These are phyloP conservation scores for Beauveria sp. DNA, from an alignment of 2,329 filamentous ascomycete genomes.

Conservation along the genomic window DNA sequence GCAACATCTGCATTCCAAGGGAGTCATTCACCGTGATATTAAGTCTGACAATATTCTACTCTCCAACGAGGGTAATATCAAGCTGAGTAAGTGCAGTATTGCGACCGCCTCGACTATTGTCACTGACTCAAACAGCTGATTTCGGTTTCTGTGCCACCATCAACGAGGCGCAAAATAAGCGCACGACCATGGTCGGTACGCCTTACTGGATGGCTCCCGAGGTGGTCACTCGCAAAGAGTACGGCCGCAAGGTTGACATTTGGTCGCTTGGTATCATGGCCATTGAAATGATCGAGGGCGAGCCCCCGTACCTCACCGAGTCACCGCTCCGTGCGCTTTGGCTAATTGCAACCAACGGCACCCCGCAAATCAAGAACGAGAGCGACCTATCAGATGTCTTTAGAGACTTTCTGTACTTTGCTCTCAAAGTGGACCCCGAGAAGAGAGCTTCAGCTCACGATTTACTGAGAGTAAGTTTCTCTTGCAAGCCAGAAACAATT, in stretches of 20 bases:
- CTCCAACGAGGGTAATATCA: slow-evolving; percentile 91
- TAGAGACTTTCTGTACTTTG: slow-evolving; percentile 85
- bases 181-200: slow-evolving; percentile 97
- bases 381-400: slow-evolving; percentile 74
- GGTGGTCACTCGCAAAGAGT: slow-evolving; percentile 94
- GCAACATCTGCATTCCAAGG: slow-evolving; percentile 93
- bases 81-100: slow-evolving; percentile 66
- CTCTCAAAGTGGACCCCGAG: slow-evolving; percentile 92
- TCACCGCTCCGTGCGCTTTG: slow-evolving; percentile 88
- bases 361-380: slow-evolving; percentile 90
- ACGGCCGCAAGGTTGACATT: slow-evolving; percentile 96
- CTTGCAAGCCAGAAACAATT: slow-evolving; percentile 21
- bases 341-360: slow-evolving; percentile 94
- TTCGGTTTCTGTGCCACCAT: slow-evolving; percentile 99
- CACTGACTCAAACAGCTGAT: slow-evolving; percentile 59
- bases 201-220: slow-evolving; percentile 99
- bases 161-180: slow-evolving; percentile 93
- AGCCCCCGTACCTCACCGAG: slow-evolving; percentile 93
- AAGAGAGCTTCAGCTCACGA: slow-evolving; percentile 94
- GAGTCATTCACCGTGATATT: slow-evolving; percentile 96
- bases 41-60: slow-evolving; percentile 98
- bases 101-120: not conserved
- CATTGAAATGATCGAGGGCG: slow-evolving; percentile 99
- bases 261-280: slow-evolving; percentile 99
- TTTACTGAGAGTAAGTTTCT: slow-evolving; percentile 67